A percentile compares a stretch with the other conserved stretches of the same genome.
Evolutionary conservation across 768 basidiomycete species (phyloP).

Genomic region (Suillus tomentosus): DNA sequence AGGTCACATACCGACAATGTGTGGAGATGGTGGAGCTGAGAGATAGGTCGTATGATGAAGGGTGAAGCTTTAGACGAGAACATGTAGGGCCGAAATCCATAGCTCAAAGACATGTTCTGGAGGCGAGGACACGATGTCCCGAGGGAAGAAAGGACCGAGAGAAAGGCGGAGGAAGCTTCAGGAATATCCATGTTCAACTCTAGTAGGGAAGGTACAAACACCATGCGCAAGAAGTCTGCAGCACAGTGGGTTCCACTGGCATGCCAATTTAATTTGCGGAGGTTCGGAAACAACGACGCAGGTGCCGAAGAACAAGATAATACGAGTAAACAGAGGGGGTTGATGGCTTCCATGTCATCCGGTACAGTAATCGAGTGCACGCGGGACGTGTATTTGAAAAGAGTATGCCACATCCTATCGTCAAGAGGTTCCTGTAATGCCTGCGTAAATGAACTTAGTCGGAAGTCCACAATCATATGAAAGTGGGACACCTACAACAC

Average conservation of each 20-base stretch:
- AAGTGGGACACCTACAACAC: neutral
- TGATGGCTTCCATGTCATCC: neutral
- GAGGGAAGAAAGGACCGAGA: neutral
- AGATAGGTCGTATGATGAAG: slow-evolving; percentile 1
- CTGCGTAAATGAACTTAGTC: neutral
- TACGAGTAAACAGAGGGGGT: slow-evolving; percentile 9
- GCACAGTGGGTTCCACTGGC: slow-evolving; percentile 22
- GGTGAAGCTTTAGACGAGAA: neutral
- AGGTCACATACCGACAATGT: neutral
- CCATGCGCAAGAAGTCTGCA: slow-evolving; percentile 25
- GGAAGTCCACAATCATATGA: neutral
- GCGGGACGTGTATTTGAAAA: neutral
- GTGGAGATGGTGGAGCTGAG: neutral
- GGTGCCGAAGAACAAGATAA: slow-evolving; percentile 20
- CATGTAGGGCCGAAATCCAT: rapidly evolving
- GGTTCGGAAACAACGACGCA: slow-evolving; percentile 24
- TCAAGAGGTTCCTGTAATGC: neutral
- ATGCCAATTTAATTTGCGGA: slow-evolving; percentile 23
- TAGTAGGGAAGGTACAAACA: slow-evolving; percentile 24
- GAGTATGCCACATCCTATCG: neutral
- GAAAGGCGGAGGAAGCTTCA: neutral
- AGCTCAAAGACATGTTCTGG: neutral
- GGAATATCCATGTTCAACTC: neutral
- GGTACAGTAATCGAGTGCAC: slow-evolving; percentile 7
- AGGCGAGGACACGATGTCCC: neutral